Evolutionary conservation across 1,284 basidiomycete species (phyloP).

Genomic region (Irpex sp.): DNA sequence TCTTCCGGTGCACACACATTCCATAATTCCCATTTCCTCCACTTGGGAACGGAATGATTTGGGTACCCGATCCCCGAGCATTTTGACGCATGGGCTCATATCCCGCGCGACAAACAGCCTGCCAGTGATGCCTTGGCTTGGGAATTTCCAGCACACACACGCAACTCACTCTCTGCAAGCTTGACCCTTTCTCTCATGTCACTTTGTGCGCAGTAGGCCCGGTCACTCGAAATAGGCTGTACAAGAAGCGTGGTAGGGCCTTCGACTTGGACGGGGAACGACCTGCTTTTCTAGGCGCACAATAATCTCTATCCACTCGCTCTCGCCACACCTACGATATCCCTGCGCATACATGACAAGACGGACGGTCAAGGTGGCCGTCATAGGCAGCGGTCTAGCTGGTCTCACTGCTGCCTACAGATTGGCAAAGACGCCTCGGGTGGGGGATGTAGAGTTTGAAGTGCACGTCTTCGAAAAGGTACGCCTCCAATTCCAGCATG

Average conservation of each 20-base stretch:
- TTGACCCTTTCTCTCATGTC: not conserved
- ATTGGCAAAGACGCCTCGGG: constrained; percentile 40
- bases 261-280: not conserved
- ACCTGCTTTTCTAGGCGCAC: not conserved
- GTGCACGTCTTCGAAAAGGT: constrained; percentile 77
- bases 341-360: constrained; percentile 5
- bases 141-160: not conserved
- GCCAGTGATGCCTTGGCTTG: not conserved
- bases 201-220: not conserved
- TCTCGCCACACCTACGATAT: not conserved
- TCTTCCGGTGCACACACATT: not conserved
- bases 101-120: not conserved
- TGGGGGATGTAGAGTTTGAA: constrained; percentile 45
- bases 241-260: not conserved
- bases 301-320: not conserved
- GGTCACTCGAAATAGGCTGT: not conserved
- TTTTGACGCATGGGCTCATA: not conserved
- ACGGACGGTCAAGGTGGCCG: constrained; percentile 54
- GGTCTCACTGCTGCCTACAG: constrained; percentile 68
- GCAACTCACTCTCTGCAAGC: not conserved
- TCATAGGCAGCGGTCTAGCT: constrained; percentile 69
- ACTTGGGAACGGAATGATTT: not conserved
- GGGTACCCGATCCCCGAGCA: not conserved
- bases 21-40: not conserved
- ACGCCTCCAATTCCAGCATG: constrained; percentile 13